Percentiles rank a stretch among this genome's conserved stretches.
Conservation (phyloP, 2,329 filamentous ascomycete species). For the Aspergillus melleus region DNA sequence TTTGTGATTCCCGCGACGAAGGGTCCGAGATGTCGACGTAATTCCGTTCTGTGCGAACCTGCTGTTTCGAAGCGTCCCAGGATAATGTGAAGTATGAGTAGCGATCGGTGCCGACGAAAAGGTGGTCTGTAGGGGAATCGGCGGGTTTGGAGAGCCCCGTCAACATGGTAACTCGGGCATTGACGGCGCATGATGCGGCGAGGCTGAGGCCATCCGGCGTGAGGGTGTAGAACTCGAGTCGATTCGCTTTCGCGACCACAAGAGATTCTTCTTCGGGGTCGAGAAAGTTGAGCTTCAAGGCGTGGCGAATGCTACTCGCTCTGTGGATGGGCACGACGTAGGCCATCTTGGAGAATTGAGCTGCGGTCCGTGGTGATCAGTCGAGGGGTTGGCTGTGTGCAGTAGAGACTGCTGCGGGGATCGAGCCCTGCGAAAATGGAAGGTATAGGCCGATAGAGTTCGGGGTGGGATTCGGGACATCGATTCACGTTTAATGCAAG, state of each 20-base stretch:
- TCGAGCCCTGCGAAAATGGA: background rate
- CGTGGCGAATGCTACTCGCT: conserved; percentile 88
- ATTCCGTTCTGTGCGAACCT: conserved; percentile 58
- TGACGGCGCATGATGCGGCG: conserved; percentile 69
- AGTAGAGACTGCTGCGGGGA: background rate
- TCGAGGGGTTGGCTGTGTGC: background rate
- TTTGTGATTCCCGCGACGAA: conserved; percentile 71
- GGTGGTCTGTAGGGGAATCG: conserved; percentile 72
- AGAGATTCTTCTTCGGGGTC: conserved; percentile 74
- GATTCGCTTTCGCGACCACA: conserved; percentile 86
- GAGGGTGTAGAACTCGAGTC: conserved; percentile 78
- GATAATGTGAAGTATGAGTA: conserved; percentile 86
- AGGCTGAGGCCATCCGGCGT: conserved; percentile 62
- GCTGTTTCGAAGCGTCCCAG: conserved; percentile 66
- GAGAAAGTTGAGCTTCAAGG: conserved; percentile 76
- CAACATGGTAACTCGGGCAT: conserved; percentile 84
- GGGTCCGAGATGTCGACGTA: conserved; percentile 63
- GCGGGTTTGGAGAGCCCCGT: conserved; percentile 58
- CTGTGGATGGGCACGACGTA: conserved; percentile 93
- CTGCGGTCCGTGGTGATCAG: background rate
- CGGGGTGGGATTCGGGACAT: background rate
- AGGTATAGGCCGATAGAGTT: background rate
- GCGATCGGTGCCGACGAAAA: conserved; percentile 89
- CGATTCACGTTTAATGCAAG: background rate
- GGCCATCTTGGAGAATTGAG: conserved; percentile 64